These are phyloP conservation scores for Prunus campanulata DNA, from an alignment of 306 rosid genomes.

Conservation along the genomic window DNA sequence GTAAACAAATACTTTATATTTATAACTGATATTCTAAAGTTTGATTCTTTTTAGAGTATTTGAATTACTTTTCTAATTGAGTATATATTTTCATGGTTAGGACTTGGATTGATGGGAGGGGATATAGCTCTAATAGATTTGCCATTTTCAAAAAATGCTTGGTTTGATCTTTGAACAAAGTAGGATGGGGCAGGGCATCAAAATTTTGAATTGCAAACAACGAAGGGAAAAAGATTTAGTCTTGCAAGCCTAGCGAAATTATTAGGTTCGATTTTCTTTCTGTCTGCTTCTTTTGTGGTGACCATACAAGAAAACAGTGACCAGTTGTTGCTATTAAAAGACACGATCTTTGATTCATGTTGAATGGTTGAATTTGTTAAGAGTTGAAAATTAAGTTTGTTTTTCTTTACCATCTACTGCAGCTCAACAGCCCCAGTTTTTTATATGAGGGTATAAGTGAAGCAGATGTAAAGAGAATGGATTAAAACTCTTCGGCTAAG, in stretches of 20 bases:
- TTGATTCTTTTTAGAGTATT: slow-evolving; percentile 13
- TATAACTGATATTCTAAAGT: neutral
- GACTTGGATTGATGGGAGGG: slow-evolving; percentile 20
- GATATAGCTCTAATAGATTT: slow-evolving; percentile 25
- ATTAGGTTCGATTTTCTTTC: neutral
- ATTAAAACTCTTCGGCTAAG: slow-evolving; percentile 15
- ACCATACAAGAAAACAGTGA: neutral
- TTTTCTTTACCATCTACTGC: slow-evolving; percentile 21
- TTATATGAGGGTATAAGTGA: slow-evolving; percentile 21
- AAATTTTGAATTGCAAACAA: neutral
- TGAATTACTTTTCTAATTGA: slow-evolving; percentile 15
- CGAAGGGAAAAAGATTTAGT: neutral
- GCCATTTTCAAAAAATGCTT: neutral
- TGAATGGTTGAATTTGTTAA: neutral
- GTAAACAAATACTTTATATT: neutral
- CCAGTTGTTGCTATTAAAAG: neutral
- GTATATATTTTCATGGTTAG: neutral
- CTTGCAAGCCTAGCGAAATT: neutral
- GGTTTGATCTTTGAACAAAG: slow-evolving; percentile 18
- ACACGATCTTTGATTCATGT: slow-evolving; percentile 2
- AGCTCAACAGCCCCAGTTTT: slow-evolving; percentile 37
- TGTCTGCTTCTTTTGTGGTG: slow-evolving; percentile 1
- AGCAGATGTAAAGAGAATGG: slow-evolving; percentile 31
- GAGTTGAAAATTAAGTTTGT: neutral
- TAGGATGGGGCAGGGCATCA: slow-evolving; percentile 12